Conservation (phyloP, 495 filamentous ascomycete genomes). For the Daldinia loculata region DNA sequence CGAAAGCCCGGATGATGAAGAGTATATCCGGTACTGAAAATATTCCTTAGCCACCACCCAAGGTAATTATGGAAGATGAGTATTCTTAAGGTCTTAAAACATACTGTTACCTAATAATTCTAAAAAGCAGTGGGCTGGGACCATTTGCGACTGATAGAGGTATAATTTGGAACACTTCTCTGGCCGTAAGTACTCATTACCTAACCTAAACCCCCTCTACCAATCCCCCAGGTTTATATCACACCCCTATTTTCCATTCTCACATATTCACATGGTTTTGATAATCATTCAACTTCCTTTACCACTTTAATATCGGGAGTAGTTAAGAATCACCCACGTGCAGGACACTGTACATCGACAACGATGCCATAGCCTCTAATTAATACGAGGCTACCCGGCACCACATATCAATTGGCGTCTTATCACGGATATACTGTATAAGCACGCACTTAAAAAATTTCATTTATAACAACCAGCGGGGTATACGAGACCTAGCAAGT, state of each 20-base stretch:
- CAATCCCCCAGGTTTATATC: background rate
- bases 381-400: background rate
- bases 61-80: constrained; percentile 1
- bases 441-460: background rate
- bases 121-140: background rate
- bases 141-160: background rate
- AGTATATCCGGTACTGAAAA: constrained; percentile 24
- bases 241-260: background rate
- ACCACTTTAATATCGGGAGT: background rate
- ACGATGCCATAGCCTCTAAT: background rate
- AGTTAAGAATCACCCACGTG: background rate
- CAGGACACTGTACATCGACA: background rate
- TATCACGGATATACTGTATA: background rate
- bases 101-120: background rate
- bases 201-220: background rate
- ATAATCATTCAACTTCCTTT: background rate
- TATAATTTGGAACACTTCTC: constrained; percentile 9
- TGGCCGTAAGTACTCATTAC: background rate
- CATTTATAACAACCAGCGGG: background rate
- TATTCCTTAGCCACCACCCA: no score
- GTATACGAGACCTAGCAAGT: background rate
- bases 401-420: background rate
- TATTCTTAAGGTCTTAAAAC: constrained; percentile 2
- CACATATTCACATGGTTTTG: background rate
- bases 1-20: constrained; percentile 11